These are phyloP conservation scores for Trichoderma lentiforme DNA, from an alignment of 2,329 filamentous ascomycete species.

Conservation along the genomic window DNA sequence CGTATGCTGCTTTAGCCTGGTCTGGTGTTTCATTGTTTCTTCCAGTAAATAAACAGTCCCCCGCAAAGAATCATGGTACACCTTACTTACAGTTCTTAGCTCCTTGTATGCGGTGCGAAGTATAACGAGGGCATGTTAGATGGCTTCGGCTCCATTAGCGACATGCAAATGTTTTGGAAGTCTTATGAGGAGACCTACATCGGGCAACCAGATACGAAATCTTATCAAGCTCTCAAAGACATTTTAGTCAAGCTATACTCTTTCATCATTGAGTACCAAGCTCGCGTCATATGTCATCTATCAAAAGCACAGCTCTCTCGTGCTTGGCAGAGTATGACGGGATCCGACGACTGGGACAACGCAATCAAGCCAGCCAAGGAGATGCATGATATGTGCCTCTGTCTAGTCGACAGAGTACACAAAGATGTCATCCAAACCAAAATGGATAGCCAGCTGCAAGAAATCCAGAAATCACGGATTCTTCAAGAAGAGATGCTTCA, in stretches of 20 bases:
- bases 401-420: neutral
- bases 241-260: slow-evolving; percentile 4
- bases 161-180: slow-evolving; percentile 23
- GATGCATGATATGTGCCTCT: neutral
- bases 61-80: neutral
- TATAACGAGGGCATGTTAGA: slow-evolving; percentile 25
- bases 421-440: neutral
- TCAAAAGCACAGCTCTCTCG: slow-evolving; percentile 22
- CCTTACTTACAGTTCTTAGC: neutral
- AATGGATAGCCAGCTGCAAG: neutral
- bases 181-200: slow-evolving; percentile 21
- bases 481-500: neutral
- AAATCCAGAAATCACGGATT: neutral
- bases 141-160: slow-evolving; percentile 22
- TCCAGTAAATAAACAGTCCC: slow-evolving; percentile 16
- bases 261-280: slow-evolving; percentile 12
- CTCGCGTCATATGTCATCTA: slow-evolving; percentile 16
- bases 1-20: slow-evolving; percentile 27
- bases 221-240: neutral
- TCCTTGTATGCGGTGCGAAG: slow-evolving; percentile 19
- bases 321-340: slow-evolving; percentile 19
- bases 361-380: neutral
- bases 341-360: slow-evolving; percentile 18
- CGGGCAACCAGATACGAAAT: neutral
- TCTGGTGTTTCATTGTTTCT: slow-evolving; percentile 26